A percentile compares a stretch with the other conserved stretches of the same genome.
phyloP scores from a whole-genome alignment of 495 filamentous ascomycete species.

The Lasiosphaeria ovina region DNA sequence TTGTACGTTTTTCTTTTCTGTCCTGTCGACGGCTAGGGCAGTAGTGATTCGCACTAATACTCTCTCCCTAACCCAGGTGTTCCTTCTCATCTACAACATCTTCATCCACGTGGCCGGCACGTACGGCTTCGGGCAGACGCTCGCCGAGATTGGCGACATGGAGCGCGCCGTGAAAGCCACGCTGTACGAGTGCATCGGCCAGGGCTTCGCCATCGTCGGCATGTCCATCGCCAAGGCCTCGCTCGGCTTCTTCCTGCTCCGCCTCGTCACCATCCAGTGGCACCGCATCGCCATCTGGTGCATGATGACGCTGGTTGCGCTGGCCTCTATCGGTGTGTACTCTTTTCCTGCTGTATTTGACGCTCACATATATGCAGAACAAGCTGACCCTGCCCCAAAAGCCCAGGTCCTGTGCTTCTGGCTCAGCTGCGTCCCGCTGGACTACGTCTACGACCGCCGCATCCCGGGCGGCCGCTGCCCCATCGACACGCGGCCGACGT shows the following conservation, averaged over 20 bases:
- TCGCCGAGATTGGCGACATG: constrained; percentile 24
- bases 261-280: constrained; percentile 35
- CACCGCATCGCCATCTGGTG: constrained; percentile 32
- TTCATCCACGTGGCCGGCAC: constrained; percentile 30
- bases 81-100: constrained; percentile 31
- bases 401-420: constrained; percentile 24
- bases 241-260: constrained; percentile 40
- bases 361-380: constrained; percentile 1
- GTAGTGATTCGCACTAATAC: neutral
- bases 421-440: constrained; percentile 22
- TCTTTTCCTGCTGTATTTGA: neutral
- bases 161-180: constrained; percentile 31
- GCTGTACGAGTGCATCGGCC: constrained; percentile 39
- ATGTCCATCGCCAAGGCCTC: constrained; percentile 41
- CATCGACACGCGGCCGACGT: constrained; percentile 23
- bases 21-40: neutral
- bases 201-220: constrained; percentile 39
- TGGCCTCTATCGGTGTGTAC: constrained; percentile 20
- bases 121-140: constrained; percentile 37
- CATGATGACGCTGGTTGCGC: constrained; percentile 20
- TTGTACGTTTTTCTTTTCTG: constrained; percentile 9
- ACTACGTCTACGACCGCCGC: constrained; percentile 23
- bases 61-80: constrained; percentile 5
- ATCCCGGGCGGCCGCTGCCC: constrained; percentile 21
- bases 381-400: constrained; percentile 17